Conservation (phyloP, 169 alveolate genomes). For the Amoebophrya sp. region DNA sequence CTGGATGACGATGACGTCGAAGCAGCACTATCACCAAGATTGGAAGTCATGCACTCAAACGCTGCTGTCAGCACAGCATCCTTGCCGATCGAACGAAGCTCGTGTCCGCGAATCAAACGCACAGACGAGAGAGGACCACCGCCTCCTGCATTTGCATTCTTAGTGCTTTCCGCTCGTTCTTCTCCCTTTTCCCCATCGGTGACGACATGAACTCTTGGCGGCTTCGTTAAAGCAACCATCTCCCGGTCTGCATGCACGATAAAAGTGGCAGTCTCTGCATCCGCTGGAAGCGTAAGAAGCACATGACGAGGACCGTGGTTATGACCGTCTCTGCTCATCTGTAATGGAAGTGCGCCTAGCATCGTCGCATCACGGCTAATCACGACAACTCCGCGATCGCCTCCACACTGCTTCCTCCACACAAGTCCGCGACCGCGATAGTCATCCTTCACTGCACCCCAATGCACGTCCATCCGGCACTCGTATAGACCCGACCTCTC, state of each 20-base stretch:
- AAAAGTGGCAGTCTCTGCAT: not conserved
- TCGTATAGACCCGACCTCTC: not conserved
- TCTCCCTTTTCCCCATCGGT: not conserved
- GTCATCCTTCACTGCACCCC: not conserved
- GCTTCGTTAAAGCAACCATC: not conserved
- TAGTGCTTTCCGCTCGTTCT: not conserved
- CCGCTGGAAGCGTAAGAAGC: not conserved
- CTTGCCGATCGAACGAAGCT: not conserved
- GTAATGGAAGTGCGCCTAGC: not conserved
- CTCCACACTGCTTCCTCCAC: not conserved
- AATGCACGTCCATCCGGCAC: not conserved
- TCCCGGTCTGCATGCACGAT: not conserved
- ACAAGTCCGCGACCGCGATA: not conserved
- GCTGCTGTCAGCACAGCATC: not conserved
- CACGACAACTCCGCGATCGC: not conserved
- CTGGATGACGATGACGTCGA: no score
- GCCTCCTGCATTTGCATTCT: no score
- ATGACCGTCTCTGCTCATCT: no score
- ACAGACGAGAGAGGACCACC: not conserved
- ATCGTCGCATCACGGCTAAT: not conserved
- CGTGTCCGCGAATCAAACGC: not conserved
- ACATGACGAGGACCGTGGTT: not conserved
- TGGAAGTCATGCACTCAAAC: not conserved
- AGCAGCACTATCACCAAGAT: no score
- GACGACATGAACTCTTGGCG: not conserved